Evolutionary conservation across 2,329 filamentous ascomycete species (phyloP), one percentile per base, ranked within the genome.

Genomic region (Ceratocystiopsis brevicomis): DNA sequence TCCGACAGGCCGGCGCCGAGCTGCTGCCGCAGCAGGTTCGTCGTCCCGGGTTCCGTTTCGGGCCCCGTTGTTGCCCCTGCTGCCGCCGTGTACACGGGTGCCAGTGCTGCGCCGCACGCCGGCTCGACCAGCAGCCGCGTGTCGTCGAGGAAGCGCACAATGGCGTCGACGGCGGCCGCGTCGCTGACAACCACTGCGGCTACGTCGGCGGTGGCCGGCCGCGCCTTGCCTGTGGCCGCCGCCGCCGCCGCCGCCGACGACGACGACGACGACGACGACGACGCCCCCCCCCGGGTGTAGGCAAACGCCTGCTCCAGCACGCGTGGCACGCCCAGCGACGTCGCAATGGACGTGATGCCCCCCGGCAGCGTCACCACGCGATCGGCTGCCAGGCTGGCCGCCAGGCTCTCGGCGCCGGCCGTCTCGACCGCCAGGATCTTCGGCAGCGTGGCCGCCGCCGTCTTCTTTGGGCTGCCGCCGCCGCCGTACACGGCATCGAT

Each of bases 81-180:
- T 32, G 37, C 70, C 59, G 0, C 71, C 75, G 37, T 72, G 53
- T 84, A 85, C 46, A 68, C 76, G 3, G 73, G 57, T 1, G 79
- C 83, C 13, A 93, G 61, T 42, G 79, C 81, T 6, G 88, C 85
- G 1, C 87, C 86, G 57, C 88, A 95, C 0, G 86, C 77, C 34
- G 80, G 66, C 63, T 96, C 88, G 3, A 94, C 83, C 45, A 94
- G 64, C 45, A 88, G 62, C 21, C 81, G 65, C 52, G 87, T 82
- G 47, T 93, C 85, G 50, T 95, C 81, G 11, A 83, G 78, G 48
- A 95, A 77, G 19, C 73, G 67, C 53, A 80, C 76, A 43, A 79
- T 81, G 3, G 78, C 86, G 60, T 78, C 72, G 17, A 82, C 84
- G 0, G 88, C 87, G 53, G 90, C 82, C 4, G 75, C 76, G 53